Conservation (phyloP, 1,284 basidiomycete genomes). For the Pseudozyma sp. region DNA sequence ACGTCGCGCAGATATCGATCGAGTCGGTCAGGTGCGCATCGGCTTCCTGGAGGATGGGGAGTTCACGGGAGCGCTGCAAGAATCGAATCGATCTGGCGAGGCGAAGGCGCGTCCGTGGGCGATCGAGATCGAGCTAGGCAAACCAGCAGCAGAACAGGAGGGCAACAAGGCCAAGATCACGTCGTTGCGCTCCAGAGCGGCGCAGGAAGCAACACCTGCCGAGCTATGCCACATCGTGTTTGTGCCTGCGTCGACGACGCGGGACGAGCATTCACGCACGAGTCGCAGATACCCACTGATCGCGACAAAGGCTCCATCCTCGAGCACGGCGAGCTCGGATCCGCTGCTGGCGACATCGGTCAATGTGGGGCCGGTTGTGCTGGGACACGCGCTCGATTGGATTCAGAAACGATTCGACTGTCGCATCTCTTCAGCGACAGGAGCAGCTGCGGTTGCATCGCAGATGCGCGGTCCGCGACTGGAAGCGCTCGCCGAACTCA, state of each 20-base stretch:
- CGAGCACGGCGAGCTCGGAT: conserved; percentile 12
- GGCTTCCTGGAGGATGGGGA: conserved; percentile 37
- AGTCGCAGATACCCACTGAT: conserved; percentile 39
- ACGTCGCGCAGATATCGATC: conserved; percentile 34
- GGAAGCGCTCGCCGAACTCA: conserved; percentile 39
- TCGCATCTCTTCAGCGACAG: conserved; percentile 32
- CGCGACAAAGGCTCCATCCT: conserved; percentile 40
- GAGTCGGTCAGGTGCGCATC: conserved; percentile 42
- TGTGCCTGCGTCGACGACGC: conserved; percentile 24
- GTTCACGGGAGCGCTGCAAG: conserved; percentile 24
- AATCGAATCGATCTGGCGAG: conserved; percentile 12
- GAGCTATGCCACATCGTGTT: conserved; percentile 50
- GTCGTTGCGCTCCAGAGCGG: conserved; percentile 9
- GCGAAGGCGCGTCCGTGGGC: conserved; percentile 33
- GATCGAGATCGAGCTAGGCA: conserved; percentile 50
- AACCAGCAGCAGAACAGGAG: conserved; percentile 32
- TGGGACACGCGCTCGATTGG: conserved; percentile 48
- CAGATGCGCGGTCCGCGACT: conserved; percentile 24
- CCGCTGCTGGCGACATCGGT: conserved; percentile 16
- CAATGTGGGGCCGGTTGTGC: conserved; percentile 34
- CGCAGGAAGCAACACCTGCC: conserved; percentile 32
- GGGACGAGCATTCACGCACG: conserved; percentile 17
- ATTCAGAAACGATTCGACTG: conserved; percentile 53
- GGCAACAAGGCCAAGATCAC: conserved; percentile 13
- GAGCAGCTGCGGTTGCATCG: conserved; percentile 29